Evolutionary conservation across 140 eudicot species (phyloP).

Genomic region (Cichorium intybus): DNA sequence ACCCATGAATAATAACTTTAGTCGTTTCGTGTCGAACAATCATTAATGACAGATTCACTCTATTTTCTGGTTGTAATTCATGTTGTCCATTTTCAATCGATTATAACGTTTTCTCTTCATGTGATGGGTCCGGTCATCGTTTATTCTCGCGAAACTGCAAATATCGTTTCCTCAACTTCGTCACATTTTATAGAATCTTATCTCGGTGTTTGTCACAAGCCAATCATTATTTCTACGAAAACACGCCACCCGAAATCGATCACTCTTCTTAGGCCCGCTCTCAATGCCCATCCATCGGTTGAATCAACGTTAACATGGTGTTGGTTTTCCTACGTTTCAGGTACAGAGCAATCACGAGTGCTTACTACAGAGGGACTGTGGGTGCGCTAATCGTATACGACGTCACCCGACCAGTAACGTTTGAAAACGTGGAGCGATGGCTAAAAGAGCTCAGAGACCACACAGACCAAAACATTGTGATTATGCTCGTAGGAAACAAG

Average conservation of each 20-base stretch:
- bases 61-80: no score
- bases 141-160: not conserved
- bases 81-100: no score
- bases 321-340: conserved; percentile 14
- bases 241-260: no score
- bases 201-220: no score
- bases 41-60: no score
- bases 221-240: no score
- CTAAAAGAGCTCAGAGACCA: conserved; percentile 67
- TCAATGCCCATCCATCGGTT: not conserved
- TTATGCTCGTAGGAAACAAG: conserved; percentile 84
- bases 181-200: not conserved
- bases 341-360: conserved; percentile 81
- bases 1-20: not conserved
- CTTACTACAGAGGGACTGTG: conserved; percentile 76
- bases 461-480: conserved; percentile 65
- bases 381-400: conserved; percentile 80
- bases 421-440: conserved; percentile 70
- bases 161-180: not conserved
- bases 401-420: conserved; percentile 64
- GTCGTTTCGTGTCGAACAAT: not conserved
- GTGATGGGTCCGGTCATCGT: not conserved
- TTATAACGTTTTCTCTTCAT: not conserved
- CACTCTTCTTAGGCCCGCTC: no score
- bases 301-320: not conserved